Conservation (phyloP, 2,329 filamentous ascomycete species). For the Stagonosporopsis chrysanthemi region DNA sequence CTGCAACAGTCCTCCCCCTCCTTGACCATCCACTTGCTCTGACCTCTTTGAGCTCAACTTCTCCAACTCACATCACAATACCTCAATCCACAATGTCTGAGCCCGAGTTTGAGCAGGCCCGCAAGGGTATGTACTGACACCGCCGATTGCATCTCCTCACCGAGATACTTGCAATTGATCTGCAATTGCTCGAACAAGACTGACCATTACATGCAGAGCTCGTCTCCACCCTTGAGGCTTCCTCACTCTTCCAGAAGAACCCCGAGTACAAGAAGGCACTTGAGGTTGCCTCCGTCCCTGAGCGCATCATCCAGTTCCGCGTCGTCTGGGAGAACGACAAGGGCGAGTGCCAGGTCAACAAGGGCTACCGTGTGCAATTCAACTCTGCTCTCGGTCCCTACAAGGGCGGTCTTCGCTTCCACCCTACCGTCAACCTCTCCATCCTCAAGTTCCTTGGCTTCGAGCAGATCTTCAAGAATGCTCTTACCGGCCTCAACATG, state of each 20-base stretch:
- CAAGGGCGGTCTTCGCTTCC: conserved; percentile 96
- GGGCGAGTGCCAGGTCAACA: conserved; percentile 87
- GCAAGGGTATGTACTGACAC: conserved; percentile 73
- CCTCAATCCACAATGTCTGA: conserved; percentile 72
- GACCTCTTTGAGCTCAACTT: conserved; percentile 20
- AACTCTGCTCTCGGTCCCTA: conserved; percentile 97
- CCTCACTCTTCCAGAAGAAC: conserved; percentile 89
- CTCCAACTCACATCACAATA: conserved; percentile 16
- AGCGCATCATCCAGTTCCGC: conserved; percentile 96
- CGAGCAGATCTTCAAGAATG: conserved; percentile 99
- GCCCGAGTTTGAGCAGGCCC: conserved; percentile 99
- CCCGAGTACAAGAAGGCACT: conserved; percentile 94
- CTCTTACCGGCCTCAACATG: conserved; percentile 92
- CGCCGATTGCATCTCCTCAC: background rate
- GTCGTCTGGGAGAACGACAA: conserved; percentile 97
- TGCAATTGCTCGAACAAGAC: conserved; percentile 4
- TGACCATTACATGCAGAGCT: conserved; percentile 70
- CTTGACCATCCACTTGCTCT: conserved; percentile 18
- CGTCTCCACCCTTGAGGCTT: conserved; percentile 91
- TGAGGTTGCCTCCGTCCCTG: conserved; percentile 85
- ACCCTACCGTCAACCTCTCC: conserved; percentile 81
- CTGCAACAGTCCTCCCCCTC: conserved; percentile 17
- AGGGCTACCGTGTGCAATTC: conserved; percentile 96
- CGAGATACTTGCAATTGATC: background rate
- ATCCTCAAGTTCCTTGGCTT: conserved; percentile 97